phyloP scores from a whole-genome alignment of 2,329 filamentous ascomycete genomes.

The Botryotinia globosa region DNA sequence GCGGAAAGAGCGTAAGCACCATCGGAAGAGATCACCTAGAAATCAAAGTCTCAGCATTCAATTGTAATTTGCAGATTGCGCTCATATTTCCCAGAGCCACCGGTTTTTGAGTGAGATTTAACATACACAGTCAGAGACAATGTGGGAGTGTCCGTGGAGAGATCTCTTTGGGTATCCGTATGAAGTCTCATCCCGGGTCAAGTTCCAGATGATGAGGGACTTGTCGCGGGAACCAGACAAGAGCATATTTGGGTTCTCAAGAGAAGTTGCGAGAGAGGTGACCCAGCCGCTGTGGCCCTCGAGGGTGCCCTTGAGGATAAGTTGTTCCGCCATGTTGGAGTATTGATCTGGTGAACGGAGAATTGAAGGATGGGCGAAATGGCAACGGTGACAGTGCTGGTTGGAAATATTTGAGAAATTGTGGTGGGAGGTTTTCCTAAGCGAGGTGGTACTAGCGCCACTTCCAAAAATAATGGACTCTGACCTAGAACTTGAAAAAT shows the following conservation, averaged over 20 bases:
- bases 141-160: slow-evolving; percentile 98
- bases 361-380: slow-evolving; percentile 18
- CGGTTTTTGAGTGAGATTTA: slow-evolving; percentile 27
- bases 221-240: slow-evolving; percentile 97
- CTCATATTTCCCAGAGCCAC: slow-evolving; percentile 13
- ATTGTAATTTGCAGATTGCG: slow-evolving; percentile 32
- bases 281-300: slow-evolving; percentile 99
- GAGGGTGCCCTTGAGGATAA: slow-evolving; percentile 90
- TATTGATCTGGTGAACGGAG: slow-evolving; percentile 28
- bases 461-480: slow-evolving; percentile 7
- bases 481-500: background rate
- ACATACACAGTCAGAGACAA: slow-evolving; percentile 99
- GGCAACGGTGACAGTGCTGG: slow-evolving; percentile 6
- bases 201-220: slow-evolving; percentile 99
- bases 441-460: slow-evolving; percentile 19
- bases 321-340: slow-evolving; percentile 40
- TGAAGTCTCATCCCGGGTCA: slow-evolving; percentile 95
- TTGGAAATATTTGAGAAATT: slow-evolving; percentile 22
- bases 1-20: slow-evolving; percentile 98
- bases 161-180: slow-evolving; percentile 99
- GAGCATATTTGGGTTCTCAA: slow-evolving; percentile 99
- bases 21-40: slow-evolving; percentile 96
- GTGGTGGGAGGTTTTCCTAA: slow-evolving; percentile 22
- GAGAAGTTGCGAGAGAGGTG: slow-evolving; percentile 95
- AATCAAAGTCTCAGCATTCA: slow-evolving; percentile 41